These are phyloP conservation scores for Colletotrichum sp. DNA, from an alignment of 2,329 filamentous ascomycete species.

Conservation along the genomic window DNA sequence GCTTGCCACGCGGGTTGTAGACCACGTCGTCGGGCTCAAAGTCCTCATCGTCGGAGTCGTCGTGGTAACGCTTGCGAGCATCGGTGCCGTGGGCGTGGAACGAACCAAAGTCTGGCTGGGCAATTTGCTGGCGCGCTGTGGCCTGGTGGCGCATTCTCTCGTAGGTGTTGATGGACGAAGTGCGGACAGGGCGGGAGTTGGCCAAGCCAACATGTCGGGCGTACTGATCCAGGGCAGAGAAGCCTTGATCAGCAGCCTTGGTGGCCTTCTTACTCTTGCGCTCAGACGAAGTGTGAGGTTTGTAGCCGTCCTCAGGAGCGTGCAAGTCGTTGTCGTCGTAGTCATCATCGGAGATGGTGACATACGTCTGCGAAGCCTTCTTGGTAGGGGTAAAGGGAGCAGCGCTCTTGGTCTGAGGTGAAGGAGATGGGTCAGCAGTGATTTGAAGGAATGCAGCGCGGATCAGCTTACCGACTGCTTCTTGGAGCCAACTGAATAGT, in stretches of 20 bases:
- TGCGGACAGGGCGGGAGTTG: slow-evolving; percentile 12
- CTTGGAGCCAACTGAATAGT: neutral
- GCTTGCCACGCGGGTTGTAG: neutral
- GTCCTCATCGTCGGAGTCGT: neutral
- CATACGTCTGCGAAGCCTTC: neutral
- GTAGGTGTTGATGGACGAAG: slow-evolving; percentile 11
- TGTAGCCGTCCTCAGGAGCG: neutral
- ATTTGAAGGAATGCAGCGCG: neutral
- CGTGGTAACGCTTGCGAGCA: neutral
- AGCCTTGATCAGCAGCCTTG: neutral
- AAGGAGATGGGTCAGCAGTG: neutral
- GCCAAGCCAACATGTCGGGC: neutral
- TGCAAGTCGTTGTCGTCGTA: neutral
- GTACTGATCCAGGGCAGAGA: neutral
- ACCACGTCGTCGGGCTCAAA: neutral
- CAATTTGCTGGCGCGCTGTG: neutral
- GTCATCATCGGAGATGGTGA: neutral
- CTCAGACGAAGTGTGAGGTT: neutral
- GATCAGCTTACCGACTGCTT: neutral
- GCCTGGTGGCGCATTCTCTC: slow-evolving; percentile 7
- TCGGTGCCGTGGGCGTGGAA: neutral
- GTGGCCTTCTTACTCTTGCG: neutral
- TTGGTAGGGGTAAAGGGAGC: neutral
- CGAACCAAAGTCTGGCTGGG: neutral
- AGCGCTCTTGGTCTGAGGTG: neutral